Evolutionary conservation across 805 yeast species (phyloP).

Genomic region (Pichia gijzeniarum): DNA sequence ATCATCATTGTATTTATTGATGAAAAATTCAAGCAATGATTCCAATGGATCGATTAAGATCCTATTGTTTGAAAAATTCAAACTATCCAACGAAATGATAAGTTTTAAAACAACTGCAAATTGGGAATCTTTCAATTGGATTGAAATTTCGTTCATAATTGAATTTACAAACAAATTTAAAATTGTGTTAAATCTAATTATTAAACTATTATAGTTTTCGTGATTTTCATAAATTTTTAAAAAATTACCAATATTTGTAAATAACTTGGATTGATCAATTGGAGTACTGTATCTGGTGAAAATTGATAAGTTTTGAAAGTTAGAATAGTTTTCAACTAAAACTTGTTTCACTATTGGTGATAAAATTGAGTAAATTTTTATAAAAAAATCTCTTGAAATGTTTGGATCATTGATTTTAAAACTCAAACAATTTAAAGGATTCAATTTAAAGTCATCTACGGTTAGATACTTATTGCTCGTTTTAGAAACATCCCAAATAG

Average conservation of each 20-base stretch:
- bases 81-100: slow-evolving; percentile 22
- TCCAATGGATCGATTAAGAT: slow-evolving; percentile 33
- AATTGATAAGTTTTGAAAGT: slow-evolving; percentile 27
- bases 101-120: slow-evolving; percentile 31
- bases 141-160: slow-evolving; percentile 59
- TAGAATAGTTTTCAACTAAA: slow-evolving; percentile 28
- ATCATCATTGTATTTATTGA: slow-evolving; percentile 26
- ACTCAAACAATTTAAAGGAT: slow-evolving; percentile 24
- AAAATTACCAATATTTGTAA: slow-evolving; percentile 26
- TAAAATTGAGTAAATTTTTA: slow-evolving; percentile 23
- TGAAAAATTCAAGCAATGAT: slow-evolving; percentile 30
- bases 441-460: slow-evolving; percentile 11
- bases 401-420: slow-evolving; percentile 20
- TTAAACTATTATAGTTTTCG: slow-evolving; percentile 23
- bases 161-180: slow-evolving; percentile 70
- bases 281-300: slow-evolving; percentile 29
- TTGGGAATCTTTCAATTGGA: slow-evolving; percentile 44
- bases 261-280: slow-evolving; percentile 26
- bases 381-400: slow-evolving; percentile 23
- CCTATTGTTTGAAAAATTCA: slow-evolving; percentile 22
- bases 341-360: slow-evolving; percentile 28
- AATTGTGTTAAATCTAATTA: slow-evolving; percentile 41
- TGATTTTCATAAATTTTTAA: slow-evolving; percentile 20
- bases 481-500: slow-evolving; percentile 19
- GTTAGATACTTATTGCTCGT: background rate